Conservation (phyloP, 1,284 basidiomycete genomes). For the Puccinia polysora region DNA sequence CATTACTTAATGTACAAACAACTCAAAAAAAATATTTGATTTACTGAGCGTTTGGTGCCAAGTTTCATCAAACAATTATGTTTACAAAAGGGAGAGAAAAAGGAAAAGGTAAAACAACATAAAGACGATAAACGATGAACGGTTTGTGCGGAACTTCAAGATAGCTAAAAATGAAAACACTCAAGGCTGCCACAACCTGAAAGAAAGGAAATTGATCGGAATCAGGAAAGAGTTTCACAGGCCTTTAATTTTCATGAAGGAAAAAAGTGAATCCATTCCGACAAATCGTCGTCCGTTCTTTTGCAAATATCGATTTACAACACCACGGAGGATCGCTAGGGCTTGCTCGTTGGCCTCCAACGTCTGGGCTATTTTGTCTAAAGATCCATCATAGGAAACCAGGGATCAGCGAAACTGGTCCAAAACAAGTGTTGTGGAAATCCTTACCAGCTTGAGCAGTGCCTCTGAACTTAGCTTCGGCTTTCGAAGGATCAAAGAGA, state of each 20-base stretch:
- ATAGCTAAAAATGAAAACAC: no score
- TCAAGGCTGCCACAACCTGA: no score
- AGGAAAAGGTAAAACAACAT: no score
- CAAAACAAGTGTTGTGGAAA: neutral
- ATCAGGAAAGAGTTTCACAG: no score
- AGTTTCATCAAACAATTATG: no score
- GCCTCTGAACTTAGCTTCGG: conserved; percentile 57
- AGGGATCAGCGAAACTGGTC: neutral
- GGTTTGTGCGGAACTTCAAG: no score
- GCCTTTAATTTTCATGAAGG: conserved; percentile 60
- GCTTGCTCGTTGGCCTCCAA: conserved; percentile 29
- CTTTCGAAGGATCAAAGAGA: conserved; percentile 71
- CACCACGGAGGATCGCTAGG: conserved; percentile 59
- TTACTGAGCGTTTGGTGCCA: no score
- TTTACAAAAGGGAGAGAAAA: no score
- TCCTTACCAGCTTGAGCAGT: conserved; percentile 38
- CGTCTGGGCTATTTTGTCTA: conserved; percentile 31
- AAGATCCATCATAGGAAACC: neutral
- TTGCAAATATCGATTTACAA: conserved; percentile 71
- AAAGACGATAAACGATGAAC: no score
- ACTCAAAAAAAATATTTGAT: no score
- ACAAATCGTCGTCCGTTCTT: conserved; percentile 82
- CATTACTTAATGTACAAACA: no score
- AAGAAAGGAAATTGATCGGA: no score
- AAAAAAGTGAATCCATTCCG: conserved; percentile 69